Evolutionary conservation across 164 flowering plant species (phyloP).

Genomic region (Chloranthus sessilifolius): DNA sequence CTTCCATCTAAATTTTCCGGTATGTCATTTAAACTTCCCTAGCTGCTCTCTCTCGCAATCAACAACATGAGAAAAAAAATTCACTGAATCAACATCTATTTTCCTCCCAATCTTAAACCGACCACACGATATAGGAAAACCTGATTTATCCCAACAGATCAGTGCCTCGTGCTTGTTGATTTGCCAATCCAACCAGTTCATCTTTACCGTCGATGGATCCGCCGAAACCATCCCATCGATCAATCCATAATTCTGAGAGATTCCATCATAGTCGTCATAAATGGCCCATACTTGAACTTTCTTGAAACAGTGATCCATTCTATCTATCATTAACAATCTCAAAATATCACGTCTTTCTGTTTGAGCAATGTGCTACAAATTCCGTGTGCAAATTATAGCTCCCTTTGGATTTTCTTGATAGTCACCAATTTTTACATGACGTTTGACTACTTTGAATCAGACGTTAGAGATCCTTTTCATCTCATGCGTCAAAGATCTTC

Average conservation of each 20-base stretch:
- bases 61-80: slow-evolving; percentile 72
- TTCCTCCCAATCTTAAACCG: slow-evolving; percentile 53
- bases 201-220: slow-evolving; percentile 62
- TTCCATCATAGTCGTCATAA: slow-evolving; percentile 80
- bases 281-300: slow-evolving; percentile 87
- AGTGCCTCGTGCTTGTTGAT: slow-evolving; percentile 38
- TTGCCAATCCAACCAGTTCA: slow-evolving; percentile 74
- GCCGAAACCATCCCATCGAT: slow-evolving; percentile 60
- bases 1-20: slow-evolving; percentile 42
- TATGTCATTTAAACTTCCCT: slow-evolving; percentile 68
- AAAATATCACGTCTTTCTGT: too few species aligned
- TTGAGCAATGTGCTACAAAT: too few species aligned
- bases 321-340: too few species aligned
- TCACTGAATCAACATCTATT: slow-evolving; percentile 38
- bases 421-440: too few species aligned
- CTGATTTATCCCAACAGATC: slow-evolving; percentile 38
- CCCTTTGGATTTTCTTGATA: too few species aligned
- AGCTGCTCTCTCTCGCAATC: slow-evolving; percentile 77
- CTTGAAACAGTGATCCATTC: slow-evolving; percentile 65
- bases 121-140: slow-evolving; percentile 61
- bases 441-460: too few species aligned
- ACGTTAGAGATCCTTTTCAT: too few species aligned
- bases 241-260: slow-evolving; percentile 86
- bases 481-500: too few species aligned
- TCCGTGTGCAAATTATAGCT: too few species aligned